Percentiles rank a stretch among this genome's conserved stretches.
Conservation (phyloP, 805 yeast genomes). For the Kodamaea neixiangensis region DNA sequence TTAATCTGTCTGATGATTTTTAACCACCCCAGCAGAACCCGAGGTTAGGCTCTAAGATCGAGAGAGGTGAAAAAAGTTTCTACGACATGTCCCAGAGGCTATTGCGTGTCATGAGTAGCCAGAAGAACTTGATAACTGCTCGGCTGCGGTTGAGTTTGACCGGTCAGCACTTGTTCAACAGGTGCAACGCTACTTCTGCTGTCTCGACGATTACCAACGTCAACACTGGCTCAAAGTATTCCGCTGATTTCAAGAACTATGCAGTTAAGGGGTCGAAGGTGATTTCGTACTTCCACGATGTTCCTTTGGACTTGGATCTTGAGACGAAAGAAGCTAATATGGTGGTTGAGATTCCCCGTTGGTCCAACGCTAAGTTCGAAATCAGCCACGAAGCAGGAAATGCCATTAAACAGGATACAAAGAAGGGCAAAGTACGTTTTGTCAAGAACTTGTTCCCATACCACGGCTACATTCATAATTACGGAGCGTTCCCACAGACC, state of each 20-base stretch:
- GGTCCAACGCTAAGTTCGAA: constrained; percentile 85
- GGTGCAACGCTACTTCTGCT: constrained; percentile 10
- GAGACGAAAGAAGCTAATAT: constrained; percentile 43
- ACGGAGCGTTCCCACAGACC: constrained; percentile 89
- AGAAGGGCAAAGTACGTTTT: constrained; percentile 73
- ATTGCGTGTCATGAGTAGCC: background rate
- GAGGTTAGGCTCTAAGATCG: background rate
- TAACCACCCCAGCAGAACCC: background rate
- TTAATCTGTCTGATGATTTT: background rate
- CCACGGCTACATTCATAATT: constrained; percentile 84
- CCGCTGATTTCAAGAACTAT: constrained; percentile 46
- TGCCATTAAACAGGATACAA: constrained; percentile 80
- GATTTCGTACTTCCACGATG: constrained; percentile 72
- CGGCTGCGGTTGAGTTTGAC: constrained; percentile 13
- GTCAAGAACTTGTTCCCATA: constrained; percentile 79
- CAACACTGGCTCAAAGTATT: constrained; percentile 35
- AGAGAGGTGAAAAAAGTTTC: background rate
- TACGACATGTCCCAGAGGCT: background rate
- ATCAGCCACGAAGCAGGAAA: constrained; percentile 59
- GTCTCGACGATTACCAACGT: constrained; percentile 7
- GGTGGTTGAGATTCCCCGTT: constrained; percentile 54
- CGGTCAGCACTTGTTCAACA: constrained; percentile 14
- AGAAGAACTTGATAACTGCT: constrained; percentile 9
- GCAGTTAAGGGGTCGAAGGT: constrained; percentile 42
- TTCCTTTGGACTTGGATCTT: constrained; percentile 56